A percentile compares a stretch with the other conserved stretches of the same genome.
Evolutionary conservation across 73 alveolate species (phyloP).

Genomic region (Paramecium octaurelia): DNA sequence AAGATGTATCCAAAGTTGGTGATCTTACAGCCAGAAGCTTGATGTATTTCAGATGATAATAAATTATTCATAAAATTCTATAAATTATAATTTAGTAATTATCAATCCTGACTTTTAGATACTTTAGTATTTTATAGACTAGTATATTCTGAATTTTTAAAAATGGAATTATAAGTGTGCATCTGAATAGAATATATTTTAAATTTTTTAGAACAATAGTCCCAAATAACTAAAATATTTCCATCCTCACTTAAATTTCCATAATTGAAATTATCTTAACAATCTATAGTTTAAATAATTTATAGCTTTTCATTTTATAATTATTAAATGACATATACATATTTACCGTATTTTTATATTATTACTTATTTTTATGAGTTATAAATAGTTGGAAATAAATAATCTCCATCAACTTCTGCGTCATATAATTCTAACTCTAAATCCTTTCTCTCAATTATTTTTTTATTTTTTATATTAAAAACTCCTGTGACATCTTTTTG

Average conservation of each 20-base stretch:
- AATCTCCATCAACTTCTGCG: not conserved
- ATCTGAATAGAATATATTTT: not conserved
- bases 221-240: not conserved
- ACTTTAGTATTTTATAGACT: not conserved
- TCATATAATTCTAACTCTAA: not conserved
- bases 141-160: not conserved
- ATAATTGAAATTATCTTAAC: not conserved
- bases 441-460: not conserved
- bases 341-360: not conserved
- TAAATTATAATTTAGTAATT: not conserved
- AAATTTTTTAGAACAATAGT: not conserved
- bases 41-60: constrained; percentile 12
- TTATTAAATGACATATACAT: not conserved
- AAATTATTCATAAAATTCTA: not conserved
- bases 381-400: not conserved
- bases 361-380: not conserved
- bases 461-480: not conserved
- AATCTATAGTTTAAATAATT: not conserved
- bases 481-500: not conserved
- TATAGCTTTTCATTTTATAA: not conserved
- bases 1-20: not conserved
- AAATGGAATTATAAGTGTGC: not conserved
- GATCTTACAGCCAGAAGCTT: constrained; percentile 38
- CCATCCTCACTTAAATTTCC: not conserved
- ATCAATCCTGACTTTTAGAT: not conserved